Percentiles rank a stretch among this genome's conserved stretches.
phyloP scores from a whole-genome alignment of 2,329 filamentous ascomycete species.

The Pyrenophora teres region DNA sequence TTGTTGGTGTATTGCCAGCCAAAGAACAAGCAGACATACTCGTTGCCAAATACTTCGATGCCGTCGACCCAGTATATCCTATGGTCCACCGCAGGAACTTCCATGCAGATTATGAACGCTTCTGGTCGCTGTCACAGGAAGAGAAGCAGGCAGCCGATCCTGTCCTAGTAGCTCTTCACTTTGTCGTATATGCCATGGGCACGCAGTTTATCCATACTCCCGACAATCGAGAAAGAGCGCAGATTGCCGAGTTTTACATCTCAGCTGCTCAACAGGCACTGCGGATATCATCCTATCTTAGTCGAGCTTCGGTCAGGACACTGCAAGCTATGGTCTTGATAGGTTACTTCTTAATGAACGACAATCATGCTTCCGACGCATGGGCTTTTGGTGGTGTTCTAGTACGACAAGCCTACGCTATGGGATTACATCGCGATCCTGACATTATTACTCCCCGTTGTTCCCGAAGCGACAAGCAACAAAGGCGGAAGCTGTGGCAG shows the following conservation, averaged over 20 bases:
- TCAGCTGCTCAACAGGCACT: conserved; percentile 79
- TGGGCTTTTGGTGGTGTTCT: conserved; percentile 81
- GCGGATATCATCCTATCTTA: conserved; percentile 76
- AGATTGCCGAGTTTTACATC: conserved; percentile 80
- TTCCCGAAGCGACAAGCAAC: conserved; percentile 73
- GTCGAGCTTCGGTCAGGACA: conserved; percentile 71
- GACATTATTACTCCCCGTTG: conserved; percentile 72
- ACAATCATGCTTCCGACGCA: conserved; percentile 81
- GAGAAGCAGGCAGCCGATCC: conserved; percentile 69
- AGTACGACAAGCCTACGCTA: conserved; percentile 77
- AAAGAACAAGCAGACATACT: conserved; percentile 77
- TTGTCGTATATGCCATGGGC: conserved; percentile 76
- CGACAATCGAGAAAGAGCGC: conserved; percentile 66
- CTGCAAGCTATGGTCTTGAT: conserved; percentile 84
- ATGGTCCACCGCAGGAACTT: conserved; percentile 78
- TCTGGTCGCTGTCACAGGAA: conserved; percentile 66
- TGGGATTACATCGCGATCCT: conserved; percentile 79
- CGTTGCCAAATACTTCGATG: conserved; percentile 58
- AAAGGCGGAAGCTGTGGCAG: conserved; percentile 80
- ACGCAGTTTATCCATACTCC: conserved; percentile 72
- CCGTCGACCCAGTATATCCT: conserved; percentile 79
- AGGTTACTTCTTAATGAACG: conserved; percentile 82
- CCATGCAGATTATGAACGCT: conserved; percentile 77
- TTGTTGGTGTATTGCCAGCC: conserved; percentile 74
- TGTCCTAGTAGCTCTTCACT: conserved; percentile 72